Conservation (phyloP, 352 stramenopile species). For the Globisporangium sylvaticum region DNA sequence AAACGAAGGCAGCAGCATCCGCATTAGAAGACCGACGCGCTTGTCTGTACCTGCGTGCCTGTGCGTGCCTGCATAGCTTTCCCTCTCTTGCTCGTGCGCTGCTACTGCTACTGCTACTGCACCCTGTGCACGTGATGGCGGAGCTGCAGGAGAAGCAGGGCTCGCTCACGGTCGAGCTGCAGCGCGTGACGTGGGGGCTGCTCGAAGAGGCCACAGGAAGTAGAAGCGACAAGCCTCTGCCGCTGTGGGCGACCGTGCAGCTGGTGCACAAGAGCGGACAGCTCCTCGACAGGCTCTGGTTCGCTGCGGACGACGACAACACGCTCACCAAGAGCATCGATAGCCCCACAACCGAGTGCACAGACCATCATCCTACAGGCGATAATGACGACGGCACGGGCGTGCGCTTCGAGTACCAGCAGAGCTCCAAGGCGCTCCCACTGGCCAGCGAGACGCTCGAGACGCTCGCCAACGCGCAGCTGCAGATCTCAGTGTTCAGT, state of each 20-base stretch:
- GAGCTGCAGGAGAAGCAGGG: slow-evolving; percentile 15
- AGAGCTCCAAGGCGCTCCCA: slow-evolving; percentile 39
- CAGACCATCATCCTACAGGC: background rate
- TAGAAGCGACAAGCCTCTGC: too few relatives aligned
- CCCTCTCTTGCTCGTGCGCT: background rate
- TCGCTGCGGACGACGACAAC: slow-evolving; percentile 47
- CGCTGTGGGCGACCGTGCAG: slow-evolving; percentile 44
- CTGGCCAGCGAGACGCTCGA: slow-evolving; percentile 32
- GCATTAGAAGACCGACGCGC: background rate
- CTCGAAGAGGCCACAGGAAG: background rate
- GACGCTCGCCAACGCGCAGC: slow-evolving; percentile 31
- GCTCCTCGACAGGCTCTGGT: slow-evolving; percentile 47
- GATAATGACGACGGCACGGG: background rate
- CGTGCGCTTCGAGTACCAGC: slow-evolving; percentile 33
- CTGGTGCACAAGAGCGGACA: slow-evolving; percentile 24
- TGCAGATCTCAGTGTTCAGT: slow-evolving; percentile 40
- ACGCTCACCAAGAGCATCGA: slow-evolving; percentile 36
- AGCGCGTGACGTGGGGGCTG: slow-evolving; percentile 23
- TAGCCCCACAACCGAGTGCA: slow-evolving; percentile 2
- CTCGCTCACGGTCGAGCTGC: slow-evolving; percentile 37
- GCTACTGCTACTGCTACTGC: background rate
- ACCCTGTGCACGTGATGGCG: background rate
- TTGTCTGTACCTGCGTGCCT: background rate
- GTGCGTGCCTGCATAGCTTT: background rate
- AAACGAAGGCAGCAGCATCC: background rate